phyloP scores from a whole-genome alignment of 257 asterid genomes.

The Mentha longifolia region DNA sequence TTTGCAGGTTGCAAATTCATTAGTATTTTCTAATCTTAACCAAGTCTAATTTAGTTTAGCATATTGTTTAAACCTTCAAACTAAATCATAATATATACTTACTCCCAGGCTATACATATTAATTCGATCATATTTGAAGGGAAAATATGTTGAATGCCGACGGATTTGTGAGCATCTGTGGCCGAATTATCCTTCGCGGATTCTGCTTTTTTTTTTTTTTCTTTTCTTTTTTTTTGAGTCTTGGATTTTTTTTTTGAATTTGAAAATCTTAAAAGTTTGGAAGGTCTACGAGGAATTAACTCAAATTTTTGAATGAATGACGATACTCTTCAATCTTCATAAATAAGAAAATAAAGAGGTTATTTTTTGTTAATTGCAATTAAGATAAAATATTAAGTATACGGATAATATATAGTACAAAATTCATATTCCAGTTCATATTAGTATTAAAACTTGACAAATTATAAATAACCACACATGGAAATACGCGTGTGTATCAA shows the following conservation, averaged over 20 bases:
- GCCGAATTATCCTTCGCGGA: too few species aligned
- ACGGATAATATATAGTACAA: neutral
- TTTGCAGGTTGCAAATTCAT: too few species aligned
- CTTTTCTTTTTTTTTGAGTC: too few species aligned
- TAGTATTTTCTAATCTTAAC: too few species aligned
- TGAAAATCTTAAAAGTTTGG: neutral
- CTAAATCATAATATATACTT: too few species aligned
- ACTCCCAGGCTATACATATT: too few species aligned
- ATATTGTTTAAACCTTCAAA: too few species aligned
- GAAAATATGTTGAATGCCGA: too few species aligned
- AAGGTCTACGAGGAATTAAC: neutral
- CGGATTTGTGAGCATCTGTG: too few species aligned
- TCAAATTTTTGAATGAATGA: neutral
- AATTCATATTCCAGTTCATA: conserved; percentile 19
- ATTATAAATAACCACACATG: neutral
- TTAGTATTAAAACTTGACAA: neutral
- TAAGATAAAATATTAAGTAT: neutral
- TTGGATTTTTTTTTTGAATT: neutral
- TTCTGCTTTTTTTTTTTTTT: too few species aligned
- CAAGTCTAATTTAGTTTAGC: too few species aligned
- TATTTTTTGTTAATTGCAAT: neutral
- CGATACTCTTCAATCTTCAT: neutral
- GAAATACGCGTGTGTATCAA: conserved; percentile 37
- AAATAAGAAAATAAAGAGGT: neutral
- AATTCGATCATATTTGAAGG: too few species aligned